Base-by-base conservation (phyloP, 2,329 filamentous ascomycete genomes). In the Sporothrix inflata region DNA sequence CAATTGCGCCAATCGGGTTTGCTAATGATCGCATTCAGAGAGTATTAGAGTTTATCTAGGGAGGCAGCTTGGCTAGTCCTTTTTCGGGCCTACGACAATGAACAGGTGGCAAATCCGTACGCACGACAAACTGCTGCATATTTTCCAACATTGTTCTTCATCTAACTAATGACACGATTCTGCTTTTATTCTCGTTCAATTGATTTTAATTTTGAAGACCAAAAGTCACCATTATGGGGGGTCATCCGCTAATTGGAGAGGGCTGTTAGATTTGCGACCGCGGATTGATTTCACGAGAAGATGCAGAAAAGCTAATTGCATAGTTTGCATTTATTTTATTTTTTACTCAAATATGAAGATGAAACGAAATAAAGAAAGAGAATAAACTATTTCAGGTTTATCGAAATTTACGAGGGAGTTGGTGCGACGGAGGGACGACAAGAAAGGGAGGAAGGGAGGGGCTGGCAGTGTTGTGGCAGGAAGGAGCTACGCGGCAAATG, bases 1-100 rank as follows among this genome's bases (percentile, higher is more conserved):
- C 63, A 66, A 66, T 66, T 66, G 63, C 63, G 63, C 63, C 63
- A 66, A 66, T 66, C 63, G 63, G 63, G 42, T 66, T 30, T 24
- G 11, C 42, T 47, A 9, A n/a, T 66, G 42, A 34, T 49, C 63
- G 63, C 63, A 40, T 66, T 19, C 6, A 11, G n/a, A 6, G 3
- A 6, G 7, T 49, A n/a, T 66, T 24, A 6, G 16, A 38, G 16
- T 49, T 16, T 65, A 65, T 66, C 9, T 34, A 66, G 14, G 21
- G 9, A 49, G 45, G 16, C 8, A 4, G 0, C 0, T 1, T 2
- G n/a, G 24, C 7, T 49, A 47, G 61, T 49, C 14, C 11, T 34
- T 66, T 42, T 27, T 45, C 21, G 38, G 7, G 9, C 19, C 38
- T 4, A 21, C 60, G 12, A 45, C 38, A 16, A 65, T 16, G 60